phyloP scores from a whole-genome alignment of 2,329 filamentous ascomycete genomes.

The Hypoxylon sp. region DNA sequence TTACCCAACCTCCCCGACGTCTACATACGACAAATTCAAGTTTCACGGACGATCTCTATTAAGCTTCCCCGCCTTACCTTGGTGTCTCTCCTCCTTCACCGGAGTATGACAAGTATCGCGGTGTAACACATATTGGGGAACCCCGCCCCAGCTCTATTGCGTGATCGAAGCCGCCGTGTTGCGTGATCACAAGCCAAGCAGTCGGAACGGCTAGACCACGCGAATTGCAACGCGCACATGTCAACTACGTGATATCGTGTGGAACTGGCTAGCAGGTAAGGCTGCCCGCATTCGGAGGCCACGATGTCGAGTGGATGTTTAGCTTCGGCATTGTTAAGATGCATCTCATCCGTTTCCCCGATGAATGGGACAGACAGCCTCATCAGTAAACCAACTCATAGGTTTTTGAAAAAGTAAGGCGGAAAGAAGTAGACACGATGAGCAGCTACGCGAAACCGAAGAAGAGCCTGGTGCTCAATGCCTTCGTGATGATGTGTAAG shows the following conservation, averaged over 20 bases:
- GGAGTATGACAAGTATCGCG: slow-evolving; percentile 27
- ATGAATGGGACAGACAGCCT: not conserved
- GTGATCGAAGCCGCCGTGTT: slow-evolving; percentile 35
- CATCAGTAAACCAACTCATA: not conserved
- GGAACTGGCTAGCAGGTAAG: not conserved
- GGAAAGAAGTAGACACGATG: slow-evolving; percentile 26
- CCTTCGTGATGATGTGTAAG: slow-evolving; percentile 65
- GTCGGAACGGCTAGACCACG: slow-evolving; percentile 13
- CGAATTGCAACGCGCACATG: slow-evolving; percentile 10
- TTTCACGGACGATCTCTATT: slow-evolving; percentile 4
- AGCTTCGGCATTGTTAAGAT: slow-evolving; percentile 5
- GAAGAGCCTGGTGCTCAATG: slow-evolving; percentile 66
- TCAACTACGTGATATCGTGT: slow-evolving; percentile 24
- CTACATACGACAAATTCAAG: not conserved
- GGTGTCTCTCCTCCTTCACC: slow-evolving; percentile 17
- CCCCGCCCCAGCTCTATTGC: slow-evolving; percentile 38
- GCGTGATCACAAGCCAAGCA: slow-evolving; percentile 35
- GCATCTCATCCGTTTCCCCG: slow-evolving; percentile 1
- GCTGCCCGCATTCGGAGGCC: slow-evolving; percentile 36
- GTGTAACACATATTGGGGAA: slow-evolving; percentile 20
- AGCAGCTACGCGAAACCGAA: slow-evolving; percentile 50
- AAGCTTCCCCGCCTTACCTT: slow-evolving; percentile 29
- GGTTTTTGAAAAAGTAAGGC: not conserved
- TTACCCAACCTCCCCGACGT: not conserved
- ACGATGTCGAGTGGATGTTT: slow-evolving; percentile 14